Conservation (phyloP, 805 yeast species). For the Candida alai region DNA sequence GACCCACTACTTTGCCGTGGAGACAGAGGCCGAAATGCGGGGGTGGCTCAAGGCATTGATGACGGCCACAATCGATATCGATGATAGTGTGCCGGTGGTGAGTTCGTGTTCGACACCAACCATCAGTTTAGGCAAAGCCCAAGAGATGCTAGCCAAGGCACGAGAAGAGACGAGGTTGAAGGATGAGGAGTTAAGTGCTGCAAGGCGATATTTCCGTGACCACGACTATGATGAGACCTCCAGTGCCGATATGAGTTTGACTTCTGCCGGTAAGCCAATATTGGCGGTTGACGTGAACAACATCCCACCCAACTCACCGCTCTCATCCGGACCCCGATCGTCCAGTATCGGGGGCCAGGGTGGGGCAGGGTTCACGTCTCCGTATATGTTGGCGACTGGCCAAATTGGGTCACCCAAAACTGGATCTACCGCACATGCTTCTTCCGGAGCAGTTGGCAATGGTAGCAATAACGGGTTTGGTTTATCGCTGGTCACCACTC, state of each 20-base stretch:
- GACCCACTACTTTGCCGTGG: conserved; percentile 94
- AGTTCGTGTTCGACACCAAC: conserved; percentile 96
- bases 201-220: conserved; percentile 33
- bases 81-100: conserved; percentile 86
- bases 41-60: conserved; percentile 92
- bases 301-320: background rate
- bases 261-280: too few relatives aligned
- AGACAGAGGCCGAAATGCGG: conserved; percentile 85
- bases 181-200: conserved; percentile 46
- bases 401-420: conserved; percentile 48
- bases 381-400: conserved; percentile 65
- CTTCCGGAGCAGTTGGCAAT: too few relatives aligned
- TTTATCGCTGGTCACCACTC: too few relatives aligned
- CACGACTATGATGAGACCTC: conserved; percentile 15
- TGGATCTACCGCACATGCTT: conserved; percentile 4
- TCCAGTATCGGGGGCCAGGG: too few relatives aligned
- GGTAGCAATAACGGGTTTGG: too few relatives aligned
- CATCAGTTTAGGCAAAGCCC: conserved; percentile 80
- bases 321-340: background rate
- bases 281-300: too few relatives aligned
- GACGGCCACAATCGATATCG: conserved; percentile 95
- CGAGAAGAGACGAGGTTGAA: conserved; percentile 66
- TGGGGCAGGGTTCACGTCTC: conserved; percentile 59
- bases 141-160: conserved; percentile 77
- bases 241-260: too few relatives aligned